These are phyloP conservation scores for Huntiella savannae DNA, from an alignment of 2,329 filamentous ascomycete genomes.

Conservation along the genomic window DNA sequence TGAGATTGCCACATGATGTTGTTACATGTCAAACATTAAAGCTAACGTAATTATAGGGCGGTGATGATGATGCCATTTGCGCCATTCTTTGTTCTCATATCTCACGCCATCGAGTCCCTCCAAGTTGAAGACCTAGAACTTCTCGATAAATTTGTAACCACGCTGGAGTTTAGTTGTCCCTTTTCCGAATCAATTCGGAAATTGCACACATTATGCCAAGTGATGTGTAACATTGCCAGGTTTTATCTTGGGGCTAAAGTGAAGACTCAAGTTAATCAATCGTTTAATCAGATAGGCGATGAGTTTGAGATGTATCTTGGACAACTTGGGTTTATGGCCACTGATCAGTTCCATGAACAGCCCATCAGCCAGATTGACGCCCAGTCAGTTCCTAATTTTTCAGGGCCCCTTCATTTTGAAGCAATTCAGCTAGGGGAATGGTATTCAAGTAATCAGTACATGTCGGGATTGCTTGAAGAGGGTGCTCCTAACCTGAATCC, in stretches of 20 bases:
- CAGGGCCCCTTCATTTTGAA: constrained; percentile 13
- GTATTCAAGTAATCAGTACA: constrained; percentile 46
- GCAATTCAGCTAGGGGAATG: constrained; percentile 38
- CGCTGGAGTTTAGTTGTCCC: constrained; percentile 30
- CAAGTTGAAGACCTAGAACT: constrained; percentile 32
- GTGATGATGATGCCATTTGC: constrained; percentile 37
- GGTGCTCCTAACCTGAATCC: constrained; percentile 29
- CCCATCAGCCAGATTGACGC: too few species aligned
- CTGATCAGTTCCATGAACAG: background rate
- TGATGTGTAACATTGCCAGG: constrained; percentile 41
- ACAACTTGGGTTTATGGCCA: constrained; percentile 37
- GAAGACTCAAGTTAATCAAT: constrained; percentile 26
- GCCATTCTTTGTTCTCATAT: constrained; percentile 41
- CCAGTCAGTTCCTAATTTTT: too few species aligned
- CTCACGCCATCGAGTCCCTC: constrained; percentile 35
- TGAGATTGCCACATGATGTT: constrained; percentile 15
- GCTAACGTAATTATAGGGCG: constrained; percentile 21
- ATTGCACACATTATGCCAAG: constrained; percentile 40
- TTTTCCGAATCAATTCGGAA: constrained; percentile 40
- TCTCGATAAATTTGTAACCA: constrained; percentile 36
- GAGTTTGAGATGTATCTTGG: constrained; percentile 47
- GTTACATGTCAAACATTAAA: background rate
- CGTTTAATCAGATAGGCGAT: constrained; percentile 31
- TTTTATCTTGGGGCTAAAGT: constrained; percentile 40
- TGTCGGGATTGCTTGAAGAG: constrained; percentile 46